These are phyloP conservation scores for Fagus sylvatica DNA, from an alignment of 306 rosid genomes.

Conservation along the genomic window DNA sequence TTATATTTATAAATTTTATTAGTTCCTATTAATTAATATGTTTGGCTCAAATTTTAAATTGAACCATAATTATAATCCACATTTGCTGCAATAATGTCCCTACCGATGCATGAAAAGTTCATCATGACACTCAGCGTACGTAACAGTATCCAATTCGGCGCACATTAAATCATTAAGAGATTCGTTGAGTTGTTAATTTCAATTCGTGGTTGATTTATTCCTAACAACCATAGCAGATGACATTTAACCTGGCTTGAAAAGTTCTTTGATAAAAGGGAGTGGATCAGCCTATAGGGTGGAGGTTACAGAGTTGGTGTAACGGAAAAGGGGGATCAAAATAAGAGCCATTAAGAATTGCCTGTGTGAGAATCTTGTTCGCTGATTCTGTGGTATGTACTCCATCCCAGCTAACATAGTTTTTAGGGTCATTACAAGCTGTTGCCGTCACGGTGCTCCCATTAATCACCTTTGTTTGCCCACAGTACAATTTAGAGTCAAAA, in stretches of 20 bases:
- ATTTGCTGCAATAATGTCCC: too few species aligned
- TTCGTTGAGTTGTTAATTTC: neutral
- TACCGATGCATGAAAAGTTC: too few species aligned
- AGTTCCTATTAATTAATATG: too few species aligned
- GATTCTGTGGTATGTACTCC: constrained; percentile 93
- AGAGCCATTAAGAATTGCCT: constrained; percentile 75
- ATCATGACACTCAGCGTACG: too few species aligned
- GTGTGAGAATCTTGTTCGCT: constrained; percentile 70
- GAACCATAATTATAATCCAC: too few species aligned
- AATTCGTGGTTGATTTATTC: neutral
- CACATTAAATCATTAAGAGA: too few species aligned
- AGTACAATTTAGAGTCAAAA: constrained; percentile 50
- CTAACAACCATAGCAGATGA: neutral
- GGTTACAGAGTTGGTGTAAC: constrained; percentile 52
- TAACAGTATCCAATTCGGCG: too few species aligned
- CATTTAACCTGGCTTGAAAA: neutral
- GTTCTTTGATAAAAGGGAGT: neutral
- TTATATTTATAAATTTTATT: too few species aligned
- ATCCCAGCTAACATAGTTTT: constrained; percentile 89
- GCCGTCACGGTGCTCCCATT: constrained; percentile 57
- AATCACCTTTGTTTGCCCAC: constrained; percentile 63
- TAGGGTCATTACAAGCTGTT: constrained; percentile 69
- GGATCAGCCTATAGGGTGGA: constrained; percentile 51
- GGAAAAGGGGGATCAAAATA: constrained; percentile 72
- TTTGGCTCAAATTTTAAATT: too few species aligned